Base-by-base conservation (phyloP, 2,329 filamentous ascomycete genomes). In the Fusarium fujikuroi region DNA sequence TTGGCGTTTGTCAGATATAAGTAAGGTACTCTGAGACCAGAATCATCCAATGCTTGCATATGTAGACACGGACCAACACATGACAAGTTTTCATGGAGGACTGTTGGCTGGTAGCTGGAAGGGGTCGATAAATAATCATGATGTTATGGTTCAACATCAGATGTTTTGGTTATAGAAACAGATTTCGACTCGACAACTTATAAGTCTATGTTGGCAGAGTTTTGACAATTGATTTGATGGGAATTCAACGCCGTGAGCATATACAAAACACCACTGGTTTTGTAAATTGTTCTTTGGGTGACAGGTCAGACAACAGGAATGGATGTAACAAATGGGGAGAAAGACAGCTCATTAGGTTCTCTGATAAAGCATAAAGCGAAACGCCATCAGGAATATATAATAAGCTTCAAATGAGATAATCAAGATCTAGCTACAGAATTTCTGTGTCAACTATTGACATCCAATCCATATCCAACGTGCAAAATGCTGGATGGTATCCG, bases 201-300 rank as follows among this genome's bases (percentile, higher is more conserved):
- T n/a, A 9, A 58, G 43, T 9, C 47, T 16, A 23, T 42, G 49
- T 62, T 43, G 54, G 32, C 39, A 43, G 42, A 65, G 34, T 36
- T 34, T n/a, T 9, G 25, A 30, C 18, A 18, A 32, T 19, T 28
- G 25, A 56, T n/a, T 61, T 71, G 63, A 68, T 69, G 62, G 56
- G 71, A 59, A 47, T 37, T 25, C 50, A 56, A 56, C 40, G 15
- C n/a, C 44, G 9, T 15, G 3, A n/a, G 23, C 30, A 32, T 32
- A 28, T 28, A 28, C 53, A 47, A 72, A 47, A 58, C 63, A 63
- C 32, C 43, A 47, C 36, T 49, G 25, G 28, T 30, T 59, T 50
- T 42, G 12, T 39, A 7, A 40, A 18, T 12, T 18, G 57, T 57
- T 23, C 28, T 28, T 50, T 30, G 19, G 34, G 56, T n/a, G 28